Evolutionary conservation across 1,139 yeast genomes (phyloP), one percentile per base, ranked within the genome.

Genomic region (Zygosaccharomyces pseudobailii): DNA sequence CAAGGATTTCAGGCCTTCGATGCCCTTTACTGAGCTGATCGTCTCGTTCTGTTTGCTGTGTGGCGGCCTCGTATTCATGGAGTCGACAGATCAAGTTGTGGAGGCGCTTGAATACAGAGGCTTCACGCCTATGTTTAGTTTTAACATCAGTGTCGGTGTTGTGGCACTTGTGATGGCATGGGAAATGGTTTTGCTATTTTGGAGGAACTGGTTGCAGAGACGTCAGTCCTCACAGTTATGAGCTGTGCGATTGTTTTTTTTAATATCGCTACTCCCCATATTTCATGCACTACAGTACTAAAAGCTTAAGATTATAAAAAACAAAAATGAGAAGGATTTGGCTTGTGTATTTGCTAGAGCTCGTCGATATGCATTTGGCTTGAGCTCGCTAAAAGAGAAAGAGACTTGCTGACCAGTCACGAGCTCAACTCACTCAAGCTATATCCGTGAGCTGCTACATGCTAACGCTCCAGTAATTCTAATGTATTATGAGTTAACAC

Each of bases 41-140:
- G 80, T 84, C 0, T 73, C 90, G 24, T 90, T 90, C 70, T 78
- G 89, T 51, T 74, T 92, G 54, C 66, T 92, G 22, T 78, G 89
- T 54, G 98, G 98, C 38, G 98, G 98, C 5, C 66, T 86, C 55
- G 83, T 92, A 23, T 92, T 92, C 64, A 88, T 90, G 90, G 89
- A 88, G 67, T 83, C 94, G 49, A 86, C 95, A 42, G 89, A 86
- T 59, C 94, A 94, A 54, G 79, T 88, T 5, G 80, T 92, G 25
- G 80, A 79, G 55, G 88, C 89, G 19, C 74, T 90, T 70, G 92
- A 90, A 57, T 90, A 84, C 67, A 76, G 90, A 61, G 96, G 96
- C 1, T 75, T 82, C 51, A 88, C 94, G 33, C 74, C 87, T 46
- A 90, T 92, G 97, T 90, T 92, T 68, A 86, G 92, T 0, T 78